Base-by-base conservation (phyloP, 208 protist genomes). In the Trypanosoma melophagium region DNA sequence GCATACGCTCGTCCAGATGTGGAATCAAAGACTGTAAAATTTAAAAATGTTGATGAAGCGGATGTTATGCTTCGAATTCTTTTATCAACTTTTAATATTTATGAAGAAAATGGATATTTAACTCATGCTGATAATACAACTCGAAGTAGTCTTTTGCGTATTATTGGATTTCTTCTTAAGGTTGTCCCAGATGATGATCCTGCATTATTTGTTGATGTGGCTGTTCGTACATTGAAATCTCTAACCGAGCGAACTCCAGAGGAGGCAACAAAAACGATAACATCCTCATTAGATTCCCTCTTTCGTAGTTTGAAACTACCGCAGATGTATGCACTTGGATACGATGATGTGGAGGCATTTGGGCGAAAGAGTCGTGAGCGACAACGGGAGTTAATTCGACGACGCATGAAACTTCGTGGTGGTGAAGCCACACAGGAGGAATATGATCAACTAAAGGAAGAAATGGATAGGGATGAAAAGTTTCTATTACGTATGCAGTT, bases 401-500 rank as follows among this genome's bases (percentile, higher is more conserved):
- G 76, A 40, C 83, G 81, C 70, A 84, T 85, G 41, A 71, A 85
- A 45, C 64, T 81, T 42, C 83, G 77, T 52, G 25, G 77, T 10
- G 80, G 83, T 12, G 85, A 84, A 44, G 44, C 58, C 13, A 66
- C 65, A 8, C 75, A 90, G 66, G 76, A 81, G 41, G 69, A 79
- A 52, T 85, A 84, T 61, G 75, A 82, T n/a, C 71, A 84, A 57
- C 79, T 96, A 31, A 80, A 85, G 62, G 84, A 84, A 52, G 84
- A 93, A 77, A 92, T 94, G 75, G 86, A 92, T 64, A 74, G 82
- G 13, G 91, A 96, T 56, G 87, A 94, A 62, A 94, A 94, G 66
- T 96, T 94, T 53, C 76, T 96, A 42, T 77, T 93, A 40, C 86
- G 91, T 61, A 96, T 96, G 82, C 91, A 96, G 79, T 85, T 87